These are phyloP conservation scores for Brassica incana DNA, from an alignment of 345 rosid genomes.

Conservation along the genomic window DNA sequence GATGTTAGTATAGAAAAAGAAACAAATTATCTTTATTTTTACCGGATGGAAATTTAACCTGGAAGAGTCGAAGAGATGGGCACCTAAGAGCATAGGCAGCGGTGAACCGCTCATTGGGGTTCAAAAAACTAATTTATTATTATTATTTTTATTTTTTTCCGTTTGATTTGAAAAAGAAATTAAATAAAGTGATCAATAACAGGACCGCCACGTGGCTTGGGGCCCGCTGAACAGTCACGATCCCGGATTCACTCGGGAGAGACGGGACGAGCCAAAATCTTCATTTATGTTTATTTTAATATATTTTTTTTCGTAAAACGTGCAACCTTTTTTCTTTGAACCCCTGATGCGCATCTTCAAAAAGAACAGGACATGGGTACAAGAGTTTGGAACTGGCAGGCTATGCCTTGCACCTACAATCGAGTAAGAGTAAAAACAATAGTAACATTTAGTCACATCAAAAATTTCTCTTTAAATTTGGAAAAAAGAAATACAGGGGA, in stretches of 20 bases:
- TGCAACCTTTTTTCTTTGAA: too few relatives aligned
- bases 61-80: not conserved
- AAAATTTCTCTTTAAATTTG: not conserved
- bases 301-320: too few relatives aligned
- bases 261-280: too few relatives aligned
- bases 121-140: too few relatives aligned
- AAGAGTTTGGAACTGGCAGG: conserved; percentile 12
- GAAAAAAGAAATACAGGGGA: not conserved
- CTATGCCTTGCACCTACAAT: conserved; percentile 19
- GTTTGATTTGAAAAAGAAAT: too few relatives aligned
- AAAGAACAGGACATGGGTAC: not conserved
- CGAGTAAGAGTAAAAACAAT: conserved; percentile 12
- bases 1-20: not conserved
- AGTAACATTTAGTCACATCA: conserved; percentile 31
- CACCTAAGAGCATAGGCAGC: not conserved
- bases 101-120: too few relatives aligned
- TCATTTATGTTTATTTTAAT: too few relatives aligned
- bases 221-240: too few relatives aligned
- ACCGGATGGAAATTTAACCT: not conserved
- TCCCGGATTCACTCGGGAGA: too few relatives aligned
- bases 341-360: not conserved
- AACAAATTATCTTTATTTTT: not conserved
- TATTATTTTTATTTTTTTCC: too few relatives aligned
- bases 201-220: too few relatives aligned
- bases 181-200: too few relatives aligned